phyloP scores from a whole-genome alignment of 768 basidiomycete genomes.

The Jaapia argillacea region DNA sequence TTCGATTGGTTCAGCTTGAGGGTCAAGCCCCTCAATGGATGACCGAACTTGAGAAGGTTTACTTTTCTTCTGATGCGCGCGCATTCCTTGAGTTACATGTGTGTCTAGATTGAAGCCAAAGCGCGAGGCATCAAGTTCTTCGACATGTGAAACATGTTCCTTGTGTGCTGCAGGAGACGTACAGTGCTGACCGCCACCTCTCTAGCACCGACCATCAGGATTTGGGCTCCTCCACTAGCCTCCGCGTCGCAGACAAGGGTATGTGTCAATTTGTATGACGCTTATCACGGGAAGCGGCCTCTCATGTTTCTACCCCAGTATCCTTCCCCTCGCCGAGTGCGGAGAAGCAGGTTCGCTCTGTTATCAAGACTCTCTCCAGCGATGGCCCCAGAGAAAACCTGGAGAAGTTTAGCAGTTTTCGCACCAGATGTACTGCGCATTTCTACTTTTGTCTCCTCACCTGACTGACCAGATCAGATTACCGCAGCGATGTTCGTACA shows the following conservation, averaged over 20 bases:
- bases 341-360: slow-evolving; percentile 45
- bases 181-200: too few species aligned
- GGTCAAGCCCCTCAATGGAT: slow-evolving; percentile 67
- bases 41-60: slow-evolving; percentile 84
- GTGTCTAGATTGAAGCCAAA: slow-evolving; percentile 60
- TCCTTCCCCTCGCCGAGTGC: slow-evolving; percentile 51
- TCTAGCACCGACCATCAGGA: slow-evolving; percentile 67
- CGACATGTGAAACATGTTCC: slow-evolving; percentile 50
- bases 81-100: slow-evolving; percentile 1
- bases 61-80: slow-evolving; percentile 3
- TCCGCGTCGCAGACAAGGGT: slow-evolving; percentile 29
- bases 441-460: slow-evolving; percentile 4
- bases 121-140: slow-evolving; percentile 75
- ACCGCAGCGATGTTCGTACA: slow-evolving; percentile 56
- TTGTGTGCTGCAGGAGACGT: too few species aligned
- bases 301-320: too few species aligned
- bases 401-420: slow-evolving; percentile 57
- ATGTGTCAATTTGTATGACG: slow-evolving; percentile 14
- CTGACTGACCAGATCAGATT: slow-evolving; percentile 33
- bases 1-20: slow-evolving; percentile 68
- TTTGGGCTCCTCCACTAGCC: slow-evolving; percentile 32
- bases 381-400: slow-evolving; percentile 57
- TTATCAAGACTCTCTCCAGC: slow-evolving; percentile 59
- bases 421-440: slow-evolving; percentile 62
- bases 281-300: too few species aligned